Conservation (phyloP, 768 basidiomycete genomes). For the Termitomyces sp. region DNA sequence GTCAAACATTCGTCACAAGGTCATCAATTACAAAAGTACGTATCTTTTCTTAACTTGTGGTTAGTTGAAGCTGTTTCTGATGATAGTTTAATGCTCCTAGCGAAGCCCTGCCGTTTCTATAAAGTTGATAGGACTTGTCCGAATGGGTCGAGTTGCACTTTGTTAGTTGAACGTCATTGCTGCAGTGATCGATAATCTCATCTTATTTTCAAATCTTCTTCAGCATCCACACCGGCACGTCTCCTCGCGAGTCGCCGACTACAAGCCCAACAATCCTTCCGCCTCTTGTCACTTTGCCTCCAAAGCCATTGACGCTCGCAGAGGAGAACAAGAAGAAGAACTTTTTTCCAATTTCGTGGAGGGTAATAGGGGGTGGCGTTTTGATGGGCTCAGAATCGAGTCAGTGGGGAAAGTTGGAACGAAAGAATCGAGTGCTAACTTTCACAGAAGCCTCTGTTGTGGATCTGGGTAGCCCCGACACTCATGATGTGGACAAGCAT, state of each 20-base stretch:
- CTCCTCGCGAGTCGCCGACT: constrained; percentile 11
- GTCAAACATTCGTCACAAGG: constrained; percentile 25
- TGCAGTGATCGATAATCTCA: neutral
- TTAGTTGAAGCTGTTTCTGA: neutral
- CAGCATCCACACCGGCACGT: constrained; percentile 41
- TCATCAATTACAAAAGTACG: constrained; percentile 38
- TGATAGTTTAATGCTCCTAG: constrained; percentile 21
- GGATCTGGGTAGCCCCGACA: neutral
- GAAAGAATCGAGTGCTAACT: neutral
- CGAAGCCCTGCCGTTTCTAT: constrained; percentile 58
- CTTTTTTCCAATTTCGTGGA: constrained; percentile 65
- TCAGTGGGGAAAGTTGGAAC: neutral
- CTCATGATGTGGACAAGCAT: neutral
- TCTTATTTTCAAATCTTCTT: neutral
- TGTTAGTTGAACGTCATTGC: constrained; percentile 32
- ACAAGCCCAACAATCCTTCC: constrained; percentile 4
- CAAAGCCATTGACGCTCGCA: constrained; percentile 15
- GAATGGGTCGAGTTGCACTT: constrained; percentile 50
- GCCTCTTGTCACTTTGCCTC: constrained; percentile 8
- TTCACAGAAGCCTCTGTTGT: neutral
- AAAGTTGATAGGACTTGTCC: constrained; percentile 40
- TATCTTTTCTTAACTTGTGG: neutral
- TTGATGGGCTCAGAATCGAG: constrained; percentile 40
- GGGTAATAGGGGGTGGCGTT: constrained; percentile 78
- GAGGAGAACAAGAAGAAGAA: constrained; percentile 37